A percentile compares a stretch with the other conserved stretches of the same genome.
Evolutionary conservation across 1,284 basidiomycete genomes (phyloP).

Genomic region (Puccinia novopanici): DNA sequence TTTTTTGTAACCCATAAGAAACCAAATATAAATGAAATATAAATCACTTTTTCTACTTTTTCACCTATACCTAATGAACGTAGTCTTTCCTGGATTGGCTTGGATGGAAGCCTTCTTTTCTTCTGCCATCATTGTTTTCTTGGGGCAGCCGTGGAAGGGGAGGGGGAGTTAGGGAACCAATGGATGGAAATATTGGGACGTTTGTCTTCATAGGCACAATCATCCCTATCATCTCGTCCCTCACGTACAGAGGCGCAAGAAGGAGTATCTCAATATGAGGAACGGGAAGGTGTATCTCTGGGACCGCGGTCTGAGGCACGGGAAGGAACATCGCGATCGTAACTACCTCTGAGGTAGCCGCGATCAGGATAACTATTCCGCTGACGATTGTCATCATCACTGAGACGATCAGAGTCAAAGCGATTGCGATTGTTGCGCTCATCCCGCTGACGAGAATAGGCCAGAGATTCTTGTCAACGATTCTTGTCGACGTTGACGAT

Average conservation of each 20-base stretch:
- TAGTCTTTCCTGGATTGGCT: slow-evolving; percentile 79
- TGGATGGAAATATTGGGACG: no score
- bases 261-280: slow-evolving; percentile 57
- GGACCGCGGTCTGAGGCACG: slow-evolving; percentile 20
- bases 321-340: slow-evolving; percentile 57
- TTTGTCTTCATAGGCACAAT: slow-evolving; percentile 46
- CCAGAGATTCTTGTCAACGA: slow-evolving; percentile 66
- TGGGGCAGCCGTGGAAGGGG: slow-evolving; percentile 64
- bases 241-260: slow-evolving; percentile 60
- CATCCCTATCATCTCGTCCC: slow-evolving; percentile 56
- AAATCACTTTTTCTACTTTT: no score
- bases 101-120: slow-evolving; percentile 79
- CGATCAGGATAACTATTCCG: slow-evolving; percentile 54
- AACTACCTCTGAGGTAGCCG: slow-evolving; percentile 61
- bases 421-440: slow-evolving; percentile 69
- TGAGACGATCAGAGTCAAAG: slow-evolving; percentile 59
- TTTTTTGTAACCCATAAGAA: no score
- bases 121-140: slow-evolving; percentile 78
- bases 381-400: slow-evolving; percentile 26
- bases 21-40: no score
- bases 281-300: slow-evolving; percentile 58
- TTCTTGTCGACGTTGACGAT: slow-evolving; percentile 77
- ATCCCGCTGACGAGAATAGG: slow-evolving; percentile 71
- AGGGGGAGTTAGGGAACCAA: no score
- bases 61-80: slow-evolving; percentile 76